Evolutionary conservation across 176 grass and related monocot genomes (phyloP), one percentile per base, ranked within the genome.

Genomic region (Zea luxurians): DNA sequence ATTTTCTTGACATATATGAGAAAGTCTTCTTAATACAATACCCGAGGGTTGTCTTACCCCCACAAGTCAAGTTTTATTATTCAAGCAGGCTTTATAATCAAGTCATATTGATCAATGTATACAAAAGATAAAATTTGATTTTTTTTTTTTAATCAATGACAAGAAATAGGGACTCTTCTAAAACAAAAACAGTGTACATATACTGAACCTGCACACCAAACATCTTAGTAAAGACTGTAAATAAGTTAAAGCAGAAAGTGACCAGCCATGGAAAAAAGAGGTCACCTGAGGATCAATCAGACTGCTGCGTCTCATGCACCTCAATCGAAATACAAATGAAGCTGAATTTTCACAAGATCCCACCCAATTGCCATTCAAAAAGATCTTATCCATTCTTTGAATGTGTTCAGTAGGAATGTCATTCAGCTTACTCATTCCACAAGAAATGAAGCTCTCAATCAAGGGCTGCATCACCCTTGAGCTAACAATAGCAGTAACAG

Each of bases 311-410:
- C 91, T 90, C 85, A 90, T 88, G 77, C 74, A 90, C 87, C 85
- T 86, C 70, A 98, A 88, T 48, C 86, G 90, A 69, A 82, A 76
- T 55, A 90, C 89, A 90, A 98, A 94, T 47, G 81, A 88, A 49
- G n/a, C 83, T 65, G 87, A 58, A 44, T 98, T 87, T 18, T 61
- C 48, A 83, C 95, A 97, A 71, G 80, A 89, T 27, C 95, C 91
- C 20, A 94, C 64, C 95, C 91, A 97, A 48, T 89, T 83, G 9
- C 91, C 91, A 89, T 98, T 92, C 74, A 98, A 60, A 66, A 98
- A 87, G 38, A 98, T 82, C 78, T 97, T 97, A 58, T 90, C 73
- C 76, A 92, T 84, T 82, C 57, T 86, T 11, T 65, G 74, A 48
- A 88, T 48, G 38, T 83, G 34, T 62, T 76, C 60, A 2, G 68